A percentile compares a stretch with the other conserved stretches of the same genome.
These are phyloP conservation scores for Monosporascus sp. DNA, from an alignment of 2,329 filamentous ascomycete species.

Conservation along the genomic window DNA sequence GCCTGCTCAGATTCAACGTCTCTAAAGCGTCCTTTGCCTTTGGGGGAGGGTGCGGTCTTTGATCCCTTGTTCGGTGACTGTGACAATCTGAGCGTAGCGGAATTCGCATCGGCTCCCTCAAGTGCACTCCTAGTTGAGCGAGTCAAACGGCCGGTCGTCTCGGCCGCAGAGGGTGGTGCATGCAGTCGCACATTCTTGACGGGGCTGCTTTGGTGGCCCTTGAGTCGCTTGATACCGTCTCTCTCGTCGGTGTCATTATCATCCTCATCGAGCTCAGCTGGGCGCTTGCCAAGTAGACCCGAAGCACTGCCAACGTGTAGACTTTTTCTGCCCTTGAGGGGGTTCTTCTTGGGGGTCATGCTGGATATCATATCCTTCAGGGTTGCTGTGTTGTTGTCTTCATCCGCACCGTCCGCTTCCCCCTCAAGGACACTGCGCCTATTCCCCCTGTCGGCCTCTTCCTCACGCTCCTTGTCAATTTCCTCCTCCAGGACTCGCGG, in stretches of 20 bases:
- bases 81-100: constrained; percentile 37
- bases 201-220: constrained; percentile 67
- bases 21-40: constrained; percentile 49
- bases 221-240: constrained; percentile 64
- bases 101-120: constrained; percentile 31
- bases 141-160: constrained; percentile 55
- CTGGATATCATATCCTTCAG: constrained; percentile 74
- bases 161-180: constrained; percentile 62
- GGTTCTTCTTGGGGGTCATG: constrained; percentile 70
- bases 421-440: constrained; percentile 51
- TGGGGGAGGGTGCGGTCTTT: constrained; percentile 49
- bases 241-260: constrained; percentile 56
- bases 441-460: constrained; percentile 59
- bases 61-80: constrained; percentile 43
- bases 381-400: constrained; percentile 60
- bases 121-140: constrained; percentile 45
- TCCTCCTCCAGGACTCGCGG: constrained; percentile 59
- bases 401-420: constrained; percentile 45
- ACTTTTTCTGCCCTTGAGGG: constrained; percentile 66
- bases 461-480: constrained; percentile 55
- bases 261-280: constrained; percentile 62
- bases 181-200: constrained; percentile 71
- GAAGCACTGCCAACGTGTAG: constrained; percentile 69
- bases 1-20: constrained; percentile 46
- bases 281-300: constrained; percentile 70